phyloP scores from a whole-genome alignment of 1,284 basidiomycete species.

The Puccinia hordei region DNA sequence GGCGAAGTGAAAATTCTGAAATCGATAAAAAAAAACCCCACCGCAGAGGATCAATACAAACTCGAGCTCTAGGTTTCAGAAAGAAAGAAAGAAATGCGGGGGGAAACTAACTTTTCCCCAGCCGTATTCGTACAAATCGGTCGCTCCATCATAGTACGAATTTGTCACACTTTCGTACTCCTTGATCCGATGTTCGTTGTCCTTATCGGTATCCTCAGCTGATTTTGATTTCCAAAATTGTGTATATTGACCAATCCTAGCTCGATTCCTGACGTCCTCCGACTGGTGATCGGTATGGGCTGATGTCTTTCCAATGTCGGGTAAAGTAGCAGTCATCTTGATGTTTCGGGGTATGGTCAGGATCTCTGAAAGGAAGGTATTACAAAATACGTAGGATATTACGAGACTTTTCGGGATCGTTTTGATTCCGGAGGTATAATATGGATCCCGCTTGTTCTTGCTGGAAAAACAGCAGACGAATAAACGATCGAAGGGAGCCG shows the following conservation, averaged over 20 bases:
- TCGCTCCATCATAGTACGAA: conserved; percentile 71
- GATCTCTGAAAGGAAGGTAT: neutral
- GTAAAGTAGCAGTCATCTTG: neutral
- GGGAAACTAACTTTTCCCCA: conserved; percentile 50
- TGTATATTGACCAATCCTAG: conserved; percentile 86
- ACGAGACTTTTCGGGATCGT: too few species aligned
- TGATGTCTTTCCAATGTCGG: conserved; percentile 12
- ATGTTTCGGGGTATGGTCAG: neutral
- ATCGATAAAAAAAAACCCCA: neutral
- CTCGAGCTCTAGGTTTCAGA: neutral
- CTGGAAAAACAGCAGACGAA: too few species aligned
- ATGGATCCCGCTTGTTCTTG: too few species aligned
- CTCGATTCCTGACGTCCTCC: conserved; percentile 74
- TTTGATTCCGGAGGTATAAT: too few species aligned
- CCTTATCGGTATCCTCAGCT: conserved; percentile 69
- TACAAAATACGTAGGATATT: neutral
- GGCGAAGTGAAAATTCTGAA: conserved; percentile 93
- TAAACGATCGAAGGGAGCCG: too few species aligned
- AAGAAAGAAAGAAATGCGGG: too few species aligned
- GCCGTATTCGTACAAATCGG: conserved; percentile 94
- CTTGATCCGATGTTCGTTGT: conserved; percentile 75
- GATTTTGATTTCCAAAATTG: conserved; percentile 91
- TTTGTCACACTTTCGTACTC: conserved; percentile 94
- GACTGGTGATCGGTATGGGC: conserved; percentile 25
- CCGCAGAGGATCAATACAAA: neutral